These are phyloP conservation scores for Clarireedia sp. DNA, from an alignment of 2,329 filamentous ascomycete genomes.

Conservation along the genomic window DNA sequence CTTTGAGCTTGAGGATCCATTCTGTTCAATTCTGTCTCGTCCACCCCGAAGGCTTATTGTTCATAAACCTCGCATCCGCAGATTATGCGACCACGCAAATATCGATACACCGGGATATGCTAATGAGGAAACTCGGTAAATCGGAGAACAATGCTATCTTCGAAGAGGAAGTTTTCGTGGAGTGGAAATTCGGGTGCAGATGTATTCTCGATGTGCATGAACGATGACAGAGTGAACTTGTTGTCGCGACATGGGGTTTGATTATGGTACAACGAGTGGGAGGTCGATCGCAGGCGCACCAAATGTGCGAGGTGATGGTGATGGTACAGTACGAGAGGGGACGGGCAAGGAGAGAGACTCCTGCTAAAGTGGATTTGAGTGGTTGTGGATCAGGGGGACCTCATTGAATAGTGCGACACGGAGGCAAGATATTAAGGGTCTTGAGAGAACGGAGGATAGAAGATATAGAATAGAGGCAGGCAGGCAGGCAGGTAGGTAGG, in stretches of 20 bases:
- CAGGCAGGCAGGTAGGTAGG: neutral
- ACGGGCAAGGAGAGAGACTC: neutral
- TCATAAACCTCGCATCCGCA: conserved; percentile 2
- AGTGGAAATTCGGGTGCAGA: neutral
- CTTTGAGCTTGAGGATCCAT: conserved; percentile 36
- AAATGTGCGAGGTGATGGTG: conserved; percentile 15
- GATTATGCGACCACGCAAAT: neutral
- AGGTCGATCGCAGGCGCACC: neutral
- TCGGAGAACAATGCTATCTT: neutral
- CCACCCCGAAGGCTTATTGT: neutral
- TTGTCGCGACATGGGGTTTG: conserved; percentile 6
- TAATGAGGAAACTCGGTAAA: neutral
- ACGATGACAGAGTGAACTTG: conserved; percentile 5
- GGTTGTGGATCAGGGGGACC: conserved; percentile 4
- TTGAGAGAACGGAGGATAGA: neutral
- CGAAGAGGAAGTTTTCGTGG: neutral
- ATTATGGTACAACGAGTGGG: neutral
- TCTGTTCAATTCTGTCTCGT: conserved; percentile 13
- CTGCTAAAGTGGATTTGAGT: conserved; percentile 3
- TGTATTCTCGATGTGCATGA: neutral
- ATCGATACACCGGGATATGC: neutral
- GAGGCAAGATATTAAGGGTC: neutral
- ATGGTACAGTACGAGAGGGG: conserved; percentile 22
- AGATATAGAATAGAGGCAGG: neutral
- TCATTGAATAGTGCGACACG: neutral